Conservation (phyloP, 139 green algal species). For the Chlorella ohadii region DNA sequence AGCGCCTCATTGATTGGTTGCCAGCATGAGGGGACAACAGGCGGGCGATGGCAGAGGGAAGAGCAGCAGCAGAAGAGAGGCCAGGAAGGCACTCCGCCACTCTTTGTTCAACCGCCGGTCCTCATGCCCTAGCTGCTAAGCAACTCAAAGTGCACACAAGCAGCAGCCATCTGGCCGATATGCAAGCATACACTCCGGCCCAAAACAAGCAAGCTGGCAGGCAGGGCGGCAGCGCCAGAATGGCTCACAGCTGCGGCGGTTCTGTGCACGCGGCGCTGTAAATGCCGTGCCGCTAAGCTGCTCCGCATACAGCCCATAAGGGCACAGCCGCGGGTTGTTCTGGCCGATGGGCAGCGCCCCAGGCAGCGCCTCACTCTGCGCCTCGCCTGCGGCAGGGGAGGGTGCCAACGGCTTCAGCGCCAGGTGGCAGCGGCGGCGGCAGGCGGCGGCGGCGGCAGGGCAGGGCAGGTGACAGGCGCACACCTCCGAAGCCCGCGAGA, state of each 20-base stretch:
- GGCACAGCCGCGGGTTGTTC: conserved; percentile 91
- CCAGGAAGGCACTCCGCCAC: too few relatives aligned
- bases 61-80: too few relatives aligned
- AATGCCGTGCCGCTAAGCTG: conserved; percentile 95
- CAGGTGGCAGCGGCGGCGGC: not conserved
- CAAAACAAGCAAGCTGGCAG: too few relatives aligned
- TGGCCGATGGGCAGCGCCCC: conserved; percentile 81
- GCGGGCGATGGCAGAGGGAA: too few relatives aligned
- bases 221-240: too few relatives aligned
- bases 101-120: too few relatives aligned
- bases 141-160: too few relatives aligned
- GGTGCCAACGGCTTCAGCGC: not conserved
- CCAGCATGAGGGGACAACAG: too few relatives aligned
- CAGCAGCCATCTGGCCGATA: too few relatives aligned
- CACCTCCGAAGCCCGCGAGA: conserved; percentile 63
- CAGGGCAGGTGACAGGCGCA: not conserved
- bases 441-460: not conserved
- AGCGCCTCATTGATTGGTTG: too few relatives aligned
- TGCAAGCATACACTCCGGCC: too few relatives aligned
- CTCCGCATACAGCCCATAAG: conserved; percentile 93
- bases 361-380: conserved; percentile 84
- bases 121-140: too few relatives aligned
- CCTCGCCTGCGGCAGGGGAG: conserved; percentile 49
- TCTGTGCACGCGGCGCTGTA: conserved; percentile 83
- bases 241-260: conserved; percentile 72